These are phyloP conservation scores for Amylocarpus encephaloides DNA, from an alignment of 2,329 filamentous ascomycete genomes.

Conservation along the genomic window DNA sequence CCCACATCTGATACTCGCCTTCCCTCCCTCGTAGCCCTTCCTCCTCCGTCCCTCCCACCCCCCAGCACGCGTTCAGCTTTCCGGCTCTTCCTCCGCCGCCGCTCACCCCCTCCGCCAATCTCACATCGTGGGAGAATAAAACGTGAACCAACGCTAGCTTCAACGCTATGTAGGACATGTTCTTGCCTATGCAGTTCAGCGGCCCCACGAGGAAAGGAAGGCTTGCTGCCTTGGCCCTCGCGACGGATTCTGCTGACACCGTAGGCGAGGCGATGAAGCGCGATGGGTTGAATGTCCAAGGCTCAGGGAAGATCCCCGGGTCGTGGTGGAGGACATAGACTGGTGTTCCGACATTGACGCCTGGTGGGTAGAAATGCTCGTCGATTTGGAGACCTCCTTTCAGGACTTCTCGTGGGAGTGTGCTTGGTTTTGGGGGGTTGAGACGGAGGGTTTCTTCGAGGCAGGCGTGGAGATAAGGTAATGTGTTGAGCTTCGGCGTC, in stretches of 20 bases:
- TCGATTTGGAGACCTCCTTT: conserved; percentile 17
- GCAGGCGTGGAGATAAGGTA: conserved; percentile 38
- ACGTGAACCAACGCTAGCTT: conserved; percentile 21
- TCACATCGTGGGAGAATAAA: conserved; percentile 18
- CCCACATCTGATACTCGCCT: conserved; percentile 23
- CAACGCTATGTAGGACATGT: conserved; percentile 28
- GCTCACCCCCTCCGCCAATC: background rate
- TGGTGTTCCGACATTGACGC: conserved; percentile 15
- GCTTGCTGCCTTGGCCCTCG: conserved; percentile 17
- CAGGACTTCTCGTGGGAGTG: conserved; percentile 10
- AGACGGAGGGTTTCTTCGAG: conserved; percentile 39
- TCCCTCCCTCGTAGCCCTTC: conserved; percentile 15
- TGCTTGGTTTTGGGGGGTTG: conserved; percentile 29
- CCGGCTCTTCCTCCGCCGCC: background rate
- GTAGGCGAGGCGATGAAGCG: conserved; percentile 14
- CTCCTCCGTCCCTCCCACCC: background rate
- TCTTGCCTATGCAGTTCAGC: conserved; percentile 30
- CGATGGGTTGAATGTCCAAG: conserved; percentile 15
- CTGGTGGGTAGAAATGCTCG: conserved; percentile 13
- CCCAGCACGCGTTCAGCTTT: background rate
- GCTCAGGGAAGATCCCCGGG: conserved; percentile 14
- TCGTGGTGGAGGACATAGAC: conserved; percentile 22
- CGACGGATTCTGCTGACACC: conserved; percentile 2
- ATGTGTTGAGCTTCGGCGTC: conserved; percentile 24
- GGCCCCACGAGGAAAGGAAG: conserved; percentile 28